Base-by-base conservation (phyloP, 805 yeast species). In the Schwanniomyces vanrijiae region DNA sequence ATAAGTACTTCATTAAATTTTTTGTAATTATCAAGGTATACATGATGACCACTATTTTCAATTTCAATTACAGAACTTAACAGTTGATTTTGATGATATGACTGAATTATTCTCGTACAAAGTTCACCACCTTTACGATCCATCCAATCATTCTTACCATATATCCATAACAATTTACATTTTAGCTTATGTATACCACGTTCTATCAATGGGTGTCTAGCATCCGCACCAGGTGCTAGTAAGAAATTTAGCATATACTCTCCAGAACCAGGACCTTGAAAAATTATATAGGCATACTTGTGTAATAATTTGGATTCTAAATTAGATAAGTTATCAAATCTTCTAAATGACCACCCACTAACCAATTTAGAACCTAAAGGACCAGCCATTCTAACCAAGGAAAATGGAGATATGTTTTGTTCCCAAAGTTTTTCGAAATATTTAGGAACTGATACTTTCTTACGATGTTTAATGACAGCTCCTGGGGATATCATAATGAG, bases 401-500 rank as follows among this genome's bases (percentile, higher is more conserved):
- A 63, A 62, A 92, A 94, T 2, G 99, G 99, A 0, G 96, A 86
- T 22, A 88, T 77, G 63, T 91, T 88, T 50, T 76, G 80, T 54
- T 88, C 90, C 99, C 99, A 94, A 24, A 92, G 67, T 55, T 75
- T 77, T 19, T 77, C 77, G 62, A 90, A 90, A 86, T 96, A 92
- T 35, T 68, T 62, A 1, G 98, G 97, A 1, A 88, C 78, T 6
- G 56, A 58, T 2, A 77, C 77, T 38, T 56, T 63, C 19, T 58
- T 61, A 5, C 68, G 55, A 37, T 80, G 80, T 46, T 75, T 74
- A 33, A 80, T 77, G 5, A 94, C 81, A 3, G 96, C 97, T 0
- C 96, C 98, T 0, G 98, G 98, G 0, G 96, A 87, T 5, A 89
- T 84, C 71, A 91, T 76, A n/a, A 90, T 60, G 29, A 92, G 60